A percentile compares a stretch with the other conserved stretches of the same genome.
Evolutionary conservation across 192 early-diverging fungal species (phyloP).

Genomic region (Chytriomyces sp.): DNA sequence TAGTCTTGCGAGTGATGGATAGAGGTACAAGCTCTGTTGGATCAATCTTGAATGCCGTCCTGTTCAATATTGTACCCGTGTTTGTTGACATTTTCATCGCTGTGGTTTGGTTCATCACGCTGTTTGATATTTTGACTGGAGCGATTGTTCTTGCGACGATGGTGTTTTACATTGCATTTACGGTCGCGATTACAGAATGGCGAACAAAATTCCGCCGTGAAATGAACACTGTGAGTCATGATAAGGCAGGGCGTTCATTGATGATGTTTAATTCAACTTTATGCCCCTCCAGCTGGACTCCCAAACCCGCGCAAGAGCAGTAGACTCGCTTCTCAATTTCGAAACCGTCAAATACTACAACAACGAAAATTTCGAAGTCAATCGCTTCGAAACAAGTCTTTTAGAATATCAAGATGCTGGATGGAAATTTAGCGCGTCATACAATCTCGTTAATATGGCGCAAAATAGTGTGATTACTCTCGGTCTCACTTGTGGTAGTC

Average conservation of each 20-base stretch:
- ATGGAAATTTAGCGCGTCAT: conserved; percentile 73
- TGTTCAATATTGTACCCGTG: conserved; percentile 92
- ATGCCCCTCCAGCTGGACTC: conserved; percentile 66
- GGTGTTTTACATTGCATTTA: conserved; percentile 80
- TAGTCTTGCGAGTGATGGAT: conserved; percentile 88
- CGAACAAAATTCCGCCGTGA: conserved; percentile 39
- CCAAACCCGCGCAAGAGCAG: conserved; percentile 72
- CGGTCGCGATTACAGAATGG: conserved; percentile 82
- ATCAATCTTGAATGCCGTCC: conserved; percentile 75
- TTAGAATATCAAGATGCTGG: conserved; percentile 81
- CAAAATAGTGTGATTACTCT: conserved; percentile 88
- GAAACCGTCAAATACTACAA: conserved; percentile 99
- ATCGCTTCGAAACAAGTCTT: conserved; percentile 79
- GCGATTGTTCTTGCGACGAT: conserved; percentile 90
- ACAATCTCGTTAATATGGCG: conserved; percentile 82
- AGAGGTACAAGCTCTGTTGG: conserved; percentile 68
- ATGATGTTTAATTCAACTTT: neutral
- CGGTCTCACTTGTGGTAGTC: conserved; percentile 80
- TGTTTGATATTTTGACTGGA: conserved; percentile 75
- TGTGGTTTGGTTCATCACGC: conserved; percentile 49
- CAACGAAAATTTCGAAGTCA: conserved; percentile 84
- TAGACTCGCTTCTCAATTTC: conserved; percentile 94
- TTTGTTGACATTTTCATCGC: conserved; percentile 86
- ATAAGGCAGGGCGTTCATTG: neutral
- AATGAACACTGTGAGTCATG: conserved; percentile 18